These are phyloP conservation scores for Thermothielavioides terrestris DNA, from an alignment of 495 filamentous ascomycete genomes.

Conservation along the genomic window DNA sequence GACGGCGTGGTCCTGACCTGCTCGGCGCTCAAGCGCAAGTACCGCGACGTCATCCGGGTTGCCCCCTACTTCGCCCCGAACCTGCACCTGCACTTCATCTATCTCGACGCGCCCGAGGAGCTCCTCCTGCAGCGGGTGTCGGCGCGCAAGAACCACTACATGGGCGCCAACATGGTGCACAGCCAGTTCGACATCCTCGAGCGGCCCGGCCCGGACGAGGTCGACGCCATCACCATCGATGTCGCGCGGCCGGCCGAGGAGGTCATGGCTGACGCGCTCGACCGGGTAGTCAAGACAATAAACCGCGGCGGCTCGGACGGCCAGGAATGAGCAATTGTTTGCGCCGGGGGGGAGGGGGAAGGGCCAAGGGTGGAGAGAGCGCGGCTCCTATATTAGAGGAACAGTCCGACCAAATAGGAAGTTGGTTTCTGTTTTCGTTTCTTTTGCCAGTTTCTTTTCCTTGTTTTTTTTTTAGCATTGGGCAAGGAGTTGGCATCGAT, in stretches of 20 bases:
- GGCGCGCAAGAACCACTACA: conserved; percentile 75
- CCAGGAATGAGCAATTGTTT: background rate
- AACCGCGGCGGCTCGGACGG: conserved; percentile 10
- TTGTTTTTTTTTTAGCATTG: too few relatives aligned
- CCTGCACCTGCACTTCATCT: conserved; percentile 86
- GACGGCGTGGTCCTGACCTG: conserved; percentile 90
- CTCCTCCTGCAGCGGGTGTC: conserved; percentile 66
- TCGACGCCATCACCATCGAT: conserved; percentile 77
- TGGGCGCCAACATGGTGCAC: conserved; percentile 96
- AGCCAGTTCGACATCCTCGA: conserved; percentile 83
- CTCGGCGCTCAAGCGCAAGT: conserved; percentile 92
- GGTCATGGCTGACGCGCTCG: conserved; percentile 58
- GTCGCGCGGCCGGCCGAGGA: conserved; percentile 55
- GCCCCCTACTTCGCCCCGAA: conserved; percentile 69
- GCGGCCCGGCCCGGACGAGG: conserved; percentile 66
- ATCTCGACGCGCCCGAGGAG: conserved; percentile 68
- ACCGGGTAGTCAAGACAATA: conserved; percentile 40
- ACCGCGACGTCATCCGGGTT: conserved; percentile 91
- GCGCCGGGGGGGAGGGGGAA: background rate
- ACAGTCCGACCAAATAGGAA: too few relatives aligned
- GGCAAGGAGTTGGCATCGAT: too few relatives aligned
- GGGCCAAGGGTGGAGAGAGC: too few relatives aligned
- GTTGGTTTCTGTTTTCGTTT: too few relatives aligned
- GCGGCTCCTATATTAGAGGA: too few relatives aligned
- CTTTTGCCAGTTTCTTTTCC: too few relatives aligned